These are phyloP conservation scores for Botryotinia narcissicola DNA, from an alignment of 2,329 filamentous ascomycete genomes.

Conservation along the genomic window DNA sequence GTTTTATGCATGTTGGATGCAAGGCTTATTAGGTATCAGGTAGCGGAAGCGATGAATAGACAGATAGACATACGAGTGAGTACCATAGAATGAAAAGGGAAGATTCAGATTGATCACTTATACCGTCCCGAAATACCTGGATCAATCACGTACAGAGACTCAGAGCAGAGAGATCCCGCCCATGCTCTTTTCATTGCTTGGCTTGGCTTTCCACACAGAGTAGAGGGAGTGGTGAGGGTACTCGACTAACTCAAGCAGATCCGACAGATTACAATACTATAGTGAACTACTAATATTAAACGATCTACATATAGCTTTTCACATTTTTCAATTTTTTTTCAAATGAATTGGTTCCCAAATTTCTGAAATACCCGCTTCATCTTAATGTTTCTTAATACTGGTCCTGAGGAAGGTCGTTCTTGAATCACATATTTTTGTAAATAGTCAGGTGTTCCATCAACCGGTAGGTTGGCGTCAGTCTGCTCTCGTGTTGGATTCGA, in stretches of 20 bases:
- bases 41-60: background rate
- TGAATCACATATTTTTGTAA: background rate
- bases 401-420: background rate
- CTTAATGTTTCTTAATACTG: background rate
- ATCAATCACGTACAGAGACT: background rate
- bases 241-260: background rate
- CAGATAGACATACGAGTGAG: background rate
- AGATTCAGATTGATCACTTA: background rate
- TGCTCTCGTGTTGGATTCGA: conserved; percentile 12
- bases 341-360: conserved; percentile 5
- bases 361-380: conserved; percentile 12
- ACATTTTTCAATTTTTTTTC: background rate
- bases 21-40: background rate
- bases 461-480: conserved; percentile 8
- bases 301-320: conserved; percentile 14
- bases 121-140: background rate
- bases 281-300: conserved; percentile 7
- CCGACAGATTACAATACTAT: background rate
- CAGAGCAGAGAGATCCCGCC: background rate
- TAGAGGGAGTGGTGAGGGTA: background rate
- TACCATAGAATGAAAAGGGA: background rate
- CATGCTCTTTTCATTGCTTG: background rate
- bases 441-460: conserved; percentile 4
- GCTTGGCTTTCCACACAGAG: background rate
- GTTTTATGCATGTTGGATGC: conserved; percentile 10